Base-by-base conservation (phyloP, 2,329 filamentous ascomycete species). In the Paracorniculantispora psalliotae region DNA sequence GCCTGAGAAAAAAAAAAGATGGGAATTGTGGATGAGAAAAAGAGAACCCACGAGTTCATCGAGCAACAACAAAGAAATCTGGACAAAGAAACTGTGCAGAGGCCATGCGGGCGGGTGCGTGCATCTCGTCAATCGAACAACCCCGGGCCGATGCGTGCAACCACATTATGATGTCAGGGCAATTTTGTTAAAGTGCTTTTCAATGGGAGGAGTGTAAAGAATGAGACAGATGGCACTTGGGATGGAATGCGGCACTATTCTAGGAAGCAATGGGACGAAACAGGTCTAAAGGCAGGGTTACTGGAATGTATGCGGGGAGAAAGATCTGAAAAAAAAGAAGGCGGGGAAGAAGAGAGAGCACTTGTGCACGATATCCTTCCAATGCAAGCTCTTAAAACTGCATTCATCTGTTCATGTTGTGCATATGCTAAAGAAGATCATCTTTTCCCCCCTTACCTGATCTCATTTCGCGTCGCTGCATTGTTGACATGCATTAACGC, bases 401-500 rank as follows among this genome's bases (percentile, higher is more conserved):
- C 4, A 9, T 21, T 28, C 23, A 12, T 17, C 23, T n/a, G n/a
- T n/a, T 17, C 25, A 58, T 58, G 48, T 25, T 48, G 56, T 58
- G 56, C 56, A 58, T 58, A 15, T 58, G 56, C 48, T 58, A 46
- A 46, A 51, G 48, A 50, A 51, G 21, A 25, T 17, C 17, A 46
- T 28, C 37, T 7, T 13, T 43, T 23, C 39, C 19, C 26, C 21
- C n/a, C 25, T 39, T 28, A 21, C 2, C 21, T 25, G 19, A 5
- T 6, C 26, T 33, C 8, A 19, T 57, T 28, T 19, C 13, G 3
- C 21, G 21, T 30, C 26, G 46, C 54, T 57, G 54, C 54, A 57
- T 41, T 58, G 56, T 58, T 58, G 56, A 58, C 56, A 37, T 58
- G 56, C 56, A 58, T 58, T n/a, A 57, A 50, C 46, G 35, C 54